Conservation (phyloP, 1,284 basidiomycete genomes). For the Ustanciosporium gigantosporum region DNA sequence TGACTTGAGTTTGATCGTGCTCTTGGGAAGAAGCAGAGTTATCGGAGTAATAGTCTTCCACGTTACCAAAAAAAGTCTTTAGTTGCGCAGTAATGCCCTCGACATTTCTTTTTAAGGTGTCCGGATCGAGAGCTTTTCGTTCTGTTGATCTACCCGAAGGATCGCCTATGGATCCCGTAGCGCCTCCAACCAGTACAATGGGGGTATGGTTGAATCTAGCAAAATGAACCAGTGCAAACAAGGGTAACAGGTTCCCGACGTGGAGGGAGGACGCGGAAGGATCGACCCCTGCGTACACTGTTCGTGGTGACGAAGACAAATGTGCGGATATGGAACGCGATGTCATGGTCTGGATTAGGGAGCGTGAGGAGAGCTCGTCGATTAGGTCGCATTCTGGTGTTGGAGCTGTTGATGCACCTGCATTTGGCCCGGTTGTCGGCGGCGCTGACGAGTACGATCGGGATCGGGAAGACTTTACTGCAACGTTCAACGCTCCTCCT, state of each 20-base stretch:
- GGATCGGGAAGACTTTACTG: too few species aligned
- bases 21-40: background rate
- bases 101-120: conserved; percentile 73
- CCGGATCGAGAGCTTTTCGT: conserved; percentile 71
- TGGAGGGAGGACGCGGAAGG: conserved; percentile 87
- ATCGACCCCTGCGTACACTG: conserved; percentile 87
- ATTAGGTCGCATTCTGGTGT: too few species aligned
- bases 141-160: conserved; percentile 87
- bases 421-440: too few species aligned
- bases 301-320: conserved; percentile 47
- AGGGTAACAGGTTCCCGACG: conserved; percentile 87
- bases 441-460: too few species aligned
- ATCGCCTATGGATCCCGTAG: conserved; percentile 94
- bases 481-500: too few species aligned
- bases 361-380: conserved; percentile 26
- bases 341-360: conserved; percentile 35
- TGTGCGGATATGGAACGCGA: conserved; percentile 34
- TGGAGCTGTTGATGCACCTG: too few species aligned
- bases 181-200: conserved; percentile 72
- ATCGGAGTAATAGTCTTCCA: conserved; percentile 64
- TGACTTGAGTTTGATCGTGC: background rate
- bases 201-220: conserved; percentile 75
- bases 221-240: conserved; percentile 85
- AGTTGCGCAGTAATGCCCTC: conserved; percentile 71
- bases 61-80: conserved; percentile 73